Base-by-base conservation (phyloP, 1,139 yeast genomes). In the Meyerozyma athensensis region DNA sequence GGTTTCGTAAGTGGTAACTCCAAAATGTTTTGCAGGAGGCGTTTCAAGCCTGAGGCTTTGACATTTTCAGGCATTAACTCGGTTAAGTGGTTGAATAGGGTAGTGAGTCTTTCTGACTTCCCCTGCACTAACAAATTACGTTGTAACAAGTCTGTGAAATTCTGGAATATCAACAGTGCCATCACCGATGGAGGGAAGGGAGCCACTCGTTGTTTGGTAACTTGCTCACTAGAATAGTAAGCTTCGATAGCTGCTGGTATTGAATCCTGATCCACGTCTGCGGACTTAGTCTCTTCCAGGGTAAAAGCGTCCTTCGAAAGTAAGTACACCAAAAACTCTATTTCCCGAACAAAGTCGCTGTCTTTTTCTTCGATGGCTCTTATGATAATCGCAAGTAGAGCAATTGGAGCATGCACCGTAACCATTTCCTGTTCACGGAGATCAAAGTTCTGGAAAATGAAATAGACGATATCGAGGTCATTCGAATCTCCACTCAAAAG, bases 341-440 rank as follows among this genome's bases (percentile, higher is more conserved):
- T 56, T 7, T 76, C 49, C 3, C 52, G 48, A n/a, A 65, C 48
- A 53, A 72, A 61, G 3, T 59, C 41, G 20, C 30, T 13, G 39
- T 41, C 0, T 38, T 24, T 2, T 45, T 32, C 10, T 47, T 48
- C 5, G 12, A 17, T 12, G 14, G 13, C 28, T n/a, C 28, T 24
- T 13, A 48, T 30, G 17, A 67, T 49, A 4, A 76, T 45, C 1
- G 76, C 64, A 14, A 86, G 47, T 1, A 87, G 56, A 2, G 85
- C 72, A 38, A 86, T 60, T 0, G 97, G 97, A 4, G 85, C 64
- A 53, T 90, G 96, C 12, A 72, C 68, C 0, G 77, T 65, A n/a
- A 81, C 61, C 83, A 86, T 86, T 46, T 87, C 97, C 46, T 87
- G 96, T 47, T 90, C 97, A 35, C 73, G 77, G 13, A 89, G 78